Base-by-base conservation (phyloP, 495 filamentous ascomycete genomes). In the Penicillium alfredii region DNA sequence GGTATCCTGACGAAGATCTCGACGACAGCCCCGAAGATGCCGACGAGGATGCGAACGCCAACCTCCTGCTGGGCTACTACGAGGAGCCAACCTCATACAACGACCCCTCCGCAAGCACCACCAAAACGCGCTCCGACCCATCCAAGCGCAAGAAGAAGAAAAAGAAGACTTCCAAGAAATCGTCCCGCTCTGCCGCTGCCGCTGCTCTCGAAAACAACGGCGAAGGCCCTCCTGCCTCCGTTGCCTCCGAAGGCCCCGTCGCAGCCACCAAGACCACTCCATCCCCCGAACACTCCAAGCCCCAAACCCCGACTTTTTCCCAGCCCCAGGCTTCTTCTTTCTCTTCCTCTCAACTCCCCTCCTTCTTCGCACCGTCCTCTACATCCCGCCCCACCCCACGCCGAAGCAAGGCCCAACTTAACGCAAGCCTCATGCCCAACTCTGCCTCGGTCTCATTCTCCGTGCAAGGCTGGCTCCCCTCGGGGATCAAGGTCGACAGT, bases 391-490 rank as follows among this genome's bases (percentile, higher is more conserved):
- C 58, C 8, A 33, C 49, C 2, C 45, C 56, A 6, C 54, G 59
- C 47, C 59, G 60, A 45, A 64, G 61, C 44, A 80, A 73, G 56
- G 56, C 73, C 3, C 77, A 80, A 42, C 66, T 81, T 51, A 89
- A 90, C 54, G 80, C 81, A 49, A 80, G 77, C 26, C 72, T 95
- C 3, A 99, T 99, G 92, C 92, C 92, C 8, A 84, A 73, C 38
- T 88, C 84, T 32, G 87, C 88, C 4, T 79, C 79, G 4, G 78
- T 96, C 28, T 88, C 83, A 30, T 99, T 99, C 61, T 77, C 79
- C 17, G 86, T 96, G 9, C 88, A 87, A 57, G 93, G 93, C 8
- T 97, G 92, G 92, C 64, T 97, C 44, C 80, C 88, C 4, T 97
- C 92, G 53, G 92, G 92, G 17, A 82, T 99, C 40, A 88, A 78